Evolutionary conservation across 805 yeast species (phyloP).

Genomic region (Diddensiella transvaalensis): DNA sequence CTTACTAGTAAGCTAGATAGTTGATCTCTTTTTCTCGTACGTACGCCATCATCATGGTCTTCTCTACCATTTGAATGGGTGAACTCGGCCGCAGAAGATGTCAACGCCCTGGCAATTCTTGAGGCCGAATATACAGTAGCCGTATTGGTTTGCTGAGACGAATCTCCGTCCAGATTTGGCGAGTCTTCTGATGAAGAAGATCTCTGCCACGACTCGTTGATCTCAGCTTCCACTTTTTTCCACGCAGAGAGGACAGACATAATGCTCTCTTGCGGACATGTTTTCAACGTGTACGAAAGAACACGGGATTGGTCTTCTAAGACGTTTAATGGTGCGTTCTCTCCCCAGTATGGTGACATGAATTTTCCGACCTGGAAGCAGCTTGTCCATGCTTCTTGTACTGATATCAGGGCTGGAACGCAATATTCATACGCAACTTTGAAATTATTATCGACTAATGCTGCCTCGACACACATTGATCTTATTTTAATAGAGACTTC

Average conservation of each 20-base stretch:
- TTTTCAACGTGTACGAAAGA: conserved; percentile 47
- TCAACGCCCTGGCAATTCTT: conserved; percentile 22
- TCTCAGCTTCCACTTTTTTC: conserved; percentile 31
- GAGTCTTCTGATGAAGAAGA: too few relatives aligned
- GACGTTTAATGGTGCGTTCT: conserved; percentile 37
- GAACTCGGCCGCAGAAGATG: conserved; percentile 23
- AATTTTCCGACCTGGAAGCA: conserved; percentile 71
- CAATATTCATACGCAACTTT: conserved; percentile 47
- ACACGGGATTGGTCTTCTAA: conserved; percentile 52
- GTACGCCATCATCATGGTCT: conserved; percentile 13
- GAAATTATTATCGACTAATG: conserved; percentile 62
- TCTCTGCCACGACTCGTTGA: not conserved
- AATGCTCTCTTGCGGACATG: conserved; percentile 54
- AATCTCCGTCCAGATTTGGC: not conserved
- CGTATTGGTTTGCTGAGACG: not conserved
- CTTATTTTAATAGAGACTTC: conserved; percentile 18
- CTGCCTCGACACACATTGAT: conserved; percentile 58
- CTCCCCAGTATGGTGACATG: conserved; percentile 43
- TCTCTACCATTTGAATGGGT: conserved; percentile 31
- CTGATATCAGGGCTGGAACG: conserved; percentile 19
- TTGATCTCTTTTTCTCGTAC: conserved; percentile 38
- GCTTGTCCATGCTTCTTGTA: conserved; percentile 54
- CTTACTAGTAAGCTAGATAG: conserved; percentile 48
- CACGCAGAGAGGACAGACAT: conserved; percentile 59
- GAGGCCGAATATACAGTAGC: conserved; percentile 8